phyloP scores from a whole-genome alignment of 768 basidiomycete species.

The Tricholoma bakamatsutake region DNA sequence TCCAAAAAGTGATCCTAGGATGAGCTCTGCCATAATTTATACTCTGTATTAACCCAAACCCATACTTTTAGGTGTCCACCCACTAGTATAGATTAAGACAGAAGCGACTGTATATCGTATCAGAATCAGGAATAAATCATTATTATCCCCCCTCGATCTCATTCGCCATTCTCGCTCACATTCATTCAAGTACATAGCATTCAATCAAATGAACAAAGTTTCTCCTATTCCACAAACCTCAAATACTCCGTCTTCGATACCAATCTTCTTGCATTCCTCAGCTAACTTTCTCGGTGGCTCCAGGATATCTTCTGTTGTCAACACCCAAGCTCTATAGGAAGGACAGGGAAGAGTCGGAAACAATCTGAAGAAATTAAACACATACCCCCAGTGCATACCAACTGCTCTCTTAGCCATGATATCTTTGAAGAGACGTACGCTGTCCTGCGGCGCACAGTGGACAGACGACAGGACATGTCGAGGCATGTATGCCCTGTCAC shows the following conservation, averaged over 20 bases:
- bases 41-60: no score
- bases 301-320: conserved; percentile 48
- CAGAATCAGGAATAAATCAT: no score
- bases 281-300: conserved; percentile 55
- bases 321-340: conserved; percentile 40
- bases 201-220: conserved; percentile 34
- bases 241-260: conserved; percentile 51
- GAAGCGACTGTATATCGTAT: no score
- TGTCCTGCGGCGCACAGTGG: conserved; percentile 63
- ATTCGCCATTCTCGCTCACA: no score
- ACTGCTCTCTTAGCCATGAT: conserved; percentile 52
- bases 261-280: conserved; percentile 44
- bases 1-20: no score
- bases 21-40: no score
- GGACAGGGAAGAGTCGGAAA: not conserved
- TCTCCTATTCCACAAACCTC: conserved; percentile 56
- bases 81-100: no score
- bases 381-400: conserved; percentile 69
- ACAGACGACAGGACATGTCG: conserved; percentile 51
- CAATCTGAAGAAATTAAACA: not conserved
- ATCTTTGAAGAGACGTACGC: conserved; percentile 62
- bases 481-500: conserved; percentile 51
- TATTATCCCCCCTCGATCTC: no score
- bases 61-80: no score
- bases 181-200: no score